Percentiles rank a stretch among this genome's conserved stretches.
Conservation (phyloP, 345 rosid species). For the Lumnitzera racemosa region DNA sequence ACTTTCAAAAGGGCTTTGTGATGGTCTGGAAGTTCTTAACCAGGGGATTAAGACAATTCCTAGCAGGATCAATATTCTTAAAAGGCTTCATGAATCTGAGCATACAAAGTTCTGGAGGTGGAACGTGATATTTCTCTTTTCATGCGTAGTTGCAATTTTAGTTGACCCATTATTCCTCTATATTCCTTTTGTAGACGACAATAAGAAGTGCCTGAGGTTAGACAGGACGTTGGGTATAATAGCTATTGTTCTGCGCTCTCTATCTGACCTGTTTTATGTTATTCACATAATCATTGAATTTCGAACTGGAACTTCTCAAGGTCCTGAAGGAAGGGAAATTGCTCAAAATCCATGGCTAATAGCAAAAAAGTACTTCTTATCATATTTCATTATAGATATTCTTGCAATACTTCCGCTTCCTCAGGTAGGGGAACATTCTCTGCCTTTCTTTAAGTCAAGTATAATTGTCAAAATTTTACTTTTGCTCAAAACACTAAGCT, state of each 20-base stretch:
- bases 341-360: constrained; percentile 61
- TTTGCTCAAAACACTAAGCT: no score
- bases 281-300: constrained; percentile 59
- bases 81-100: no score
- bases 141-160: constrained; percentile 70
- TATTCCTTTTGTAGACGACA: constrained; percentile 50
- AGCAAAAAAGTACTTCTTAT: constrained; percentile 54
- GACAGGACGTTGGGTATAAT: constrained; percentile 63
- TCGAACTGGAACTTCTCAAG: constrained; percentile 73
- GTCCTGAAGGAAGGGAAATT: constrained; percentile 79
- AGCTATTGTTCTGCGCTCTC: constrained; percentile 55
- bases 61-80: no score
- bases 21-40: no score
- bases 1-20: no score
- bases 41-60: no score
- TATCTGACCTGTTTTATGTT: constrained; percentile 62
- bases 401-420: constrained; percentile 75
- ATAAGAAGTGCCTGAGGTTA: constrained; percentile 48
- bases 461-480: no score
- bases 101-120: constrained; percentile 7
- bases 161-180: constrained; percentile 82
- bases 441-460: background rate
- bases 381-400: constrained; percentile 66
- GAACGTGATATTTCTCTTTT: constrained; percentile 71
- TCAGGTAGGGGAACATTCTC: constrained; percentile 32